These are phyloP conservation scores for Colletotrichum eremochloae DNA, from an alignment of 2,329 filamentous ascomycete species.

Conservation along the genomic window DNA sequence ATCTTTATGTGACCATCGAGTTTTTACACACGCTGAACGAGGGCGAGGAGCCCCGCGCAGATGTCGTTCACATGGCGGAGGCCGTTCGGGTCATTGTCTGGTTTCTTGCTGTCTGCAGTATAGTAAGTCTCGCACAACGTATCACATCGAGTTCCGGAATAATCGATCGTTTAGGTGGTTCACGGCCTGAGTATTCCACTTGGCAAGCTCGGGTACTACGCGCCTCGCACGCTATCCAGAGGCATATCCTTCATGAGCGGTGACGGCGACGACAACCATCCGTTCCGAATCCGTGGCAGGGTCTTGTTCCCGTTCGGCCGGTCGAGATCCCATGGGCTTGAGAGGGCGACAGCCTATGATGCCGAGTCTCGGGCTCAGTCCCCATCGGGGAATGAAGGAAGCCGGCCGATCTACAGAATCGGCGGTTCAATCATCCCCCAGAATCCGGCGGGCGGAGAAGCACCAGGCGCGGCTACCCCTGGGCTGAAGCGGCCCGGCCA, in stretches of 20 bases:
- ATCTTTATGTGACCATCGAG: constrained; percentile 84
- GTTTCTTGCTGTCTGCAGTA: constrained; percentile 87
- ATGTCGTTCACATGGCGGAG: constrained; percentile 76
- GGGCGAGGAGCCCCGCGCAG: constrained; percentile 71
- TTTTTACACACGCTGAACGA: constrained; percentile 74
- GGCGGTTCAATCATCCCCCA: constrained; percentile 56
- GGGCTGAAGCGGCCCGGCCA: constrained; percentile 19
- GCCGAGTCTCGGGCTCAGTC: constrained; percentile 24
- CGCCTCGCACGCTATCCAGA: constrained; percentile 70
- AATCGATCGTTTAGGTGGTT: constrained; percentile 67
- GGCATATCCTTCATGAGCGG: constrained; percentile 48
- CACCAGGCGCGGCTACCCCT: constrained; percentile 7
- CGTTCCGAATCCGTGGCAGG: constrained; percentile 50
- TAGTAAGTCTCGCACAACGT: constrained; percentile 68
- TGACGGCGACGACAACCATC: constrained; percentile 40
- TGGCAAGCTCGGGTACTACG: constrained; percentile 73
- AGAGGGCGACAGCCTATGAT: constrained; percentile 6
- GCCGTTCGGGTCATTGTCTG: constrained; percentile 81
- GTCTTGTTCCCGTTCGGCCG: constrained; percentile 45
- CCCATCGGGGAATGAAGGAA: constrained; percentile 18
- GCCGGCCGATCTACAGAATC: constrained; percentile 53
- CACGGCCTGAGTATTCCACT: constrained; percentile 87
- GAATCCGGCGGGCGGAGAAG: neutral
- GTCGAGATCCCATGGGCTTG: constrained; percentile 28
- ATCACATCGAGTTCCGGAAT: constrained; percentile 27